Percentiles rank a stretch among this genome's conserved stretches.
phyloP scores from a whole-genome alignment of 768 basidiomycete genomes.

The Collybia sordida region DNA sequence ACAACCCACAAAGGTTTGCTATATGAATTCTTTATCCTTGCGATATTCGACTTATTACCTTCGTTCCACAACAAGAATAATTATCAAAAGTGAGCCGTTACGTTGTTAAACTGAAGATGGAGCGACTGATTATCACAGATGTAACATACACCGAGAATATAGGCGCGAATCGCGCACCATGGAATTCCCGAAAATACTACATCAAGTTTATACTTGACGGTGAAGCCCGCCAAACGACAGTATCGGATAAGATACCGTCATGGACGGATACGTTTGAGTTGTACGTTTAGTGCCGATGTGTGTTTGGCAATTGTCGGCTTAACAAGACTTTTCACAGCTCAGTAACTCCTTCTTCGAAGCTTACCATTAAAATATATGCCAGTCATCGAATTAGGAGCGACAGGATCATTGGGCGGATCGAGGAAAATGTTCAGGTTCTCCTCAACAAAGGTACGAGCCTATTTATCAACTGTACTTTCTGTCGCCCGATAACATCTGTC shows the following conservation, averaged over 20 bases:
- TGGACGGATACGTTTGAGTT: neutral
- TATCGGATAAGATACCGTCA: neutral
- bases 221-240: neutral
- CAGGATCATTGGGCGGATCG: neutral
- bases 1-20: too few relatives aligned
- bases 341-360: neutral
- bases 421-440: neutral
- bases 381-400: neutral
- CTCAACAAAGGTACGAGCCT: neutral
- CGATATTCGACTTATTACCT: too few relatives aligned
- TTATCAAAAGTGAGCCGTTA: too few relatives aligned
- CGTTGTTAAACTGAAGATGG: too few relatives aligned
- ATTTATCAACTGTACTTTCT: neutral
- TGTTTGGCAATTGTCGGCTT: neutral
- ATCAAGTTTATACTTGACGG: neutral
- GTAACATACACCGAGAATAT: too few relatives aligned
- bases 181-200: slow-evolving; percentile 1
- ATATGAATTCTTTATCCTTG: too few relatives aligned
- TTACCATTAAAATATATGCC: neutral
- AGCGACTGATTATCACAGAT: too few relatives aligned
- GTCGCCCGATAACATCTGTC: neutral
- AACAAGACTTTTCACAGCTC: neutral
- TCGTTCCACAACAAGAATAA: too few relatives aligned
- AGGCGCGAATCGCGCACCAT: too few relatives aligned
- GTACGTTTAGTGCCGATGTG: neutral